phyloP scores from a whole-genome alignment of 345 rosid genomes.

The Salix dunnii region DNA sequence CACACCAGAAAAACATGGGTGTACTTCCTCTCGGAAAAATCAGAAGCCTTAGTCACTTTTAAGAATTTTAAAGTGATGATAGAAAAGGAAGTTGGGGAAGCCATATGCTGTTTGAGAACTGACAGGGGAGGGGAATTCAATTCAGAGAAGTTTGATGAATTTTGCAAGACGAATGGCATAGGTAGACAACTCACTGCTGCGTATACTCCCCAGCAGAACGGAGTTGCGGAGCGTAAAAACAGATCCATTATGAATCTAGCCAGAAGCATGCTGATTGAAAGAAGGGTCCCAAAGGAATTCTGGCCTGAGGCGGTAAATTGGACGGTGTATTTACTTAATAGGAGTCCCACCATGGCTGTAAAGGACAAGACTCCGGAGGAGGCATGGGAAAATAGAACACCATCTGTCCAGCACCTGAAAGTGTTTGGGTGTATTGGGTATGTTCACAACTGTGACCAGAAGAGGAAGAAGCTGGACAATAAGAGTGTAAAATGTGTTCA shows the following conservation, averaged over 20 bases:
- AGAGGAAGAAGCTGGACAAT: background rate
- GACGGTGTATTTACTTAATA: background rate
- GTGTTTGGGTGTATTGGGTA: background rate
- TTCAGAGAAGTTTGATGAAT: background rate
- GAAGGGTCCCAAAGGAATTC: background rate
- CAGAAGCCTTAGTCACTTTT: background rate
- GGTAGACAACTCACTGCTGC: background rate
- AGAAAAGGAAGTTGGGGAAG: no score
- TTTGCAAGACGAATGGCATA: background rate
- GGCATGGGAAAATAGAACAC: background rate
- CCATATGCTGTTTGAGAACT: background rate
- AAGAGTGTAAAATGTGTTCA: no score
- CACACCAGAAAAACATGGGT: background rate
- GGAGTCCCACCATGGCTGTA: background rate
- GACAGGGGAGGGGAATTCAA: background rate
- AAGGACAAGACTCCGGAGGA: background rate
- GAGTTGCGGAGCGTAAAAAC: background rate
- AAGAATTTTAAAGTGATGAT: no score
- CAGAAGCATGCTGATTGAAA: background rate
- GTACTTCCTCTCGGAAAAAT: no score
- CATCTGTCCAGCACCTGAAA: background rate
- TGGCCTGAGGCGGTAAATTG: background rate
- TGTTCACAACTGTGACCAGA: background rate
- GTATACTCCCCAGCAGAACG: background rate
- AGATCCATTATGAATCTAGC: background rate